These are phyloP conservation scores for Rhodomyrtus psidioides DNA, from an alignment of 441 rosid genomes.

Conservation along the genomic window DNA sequence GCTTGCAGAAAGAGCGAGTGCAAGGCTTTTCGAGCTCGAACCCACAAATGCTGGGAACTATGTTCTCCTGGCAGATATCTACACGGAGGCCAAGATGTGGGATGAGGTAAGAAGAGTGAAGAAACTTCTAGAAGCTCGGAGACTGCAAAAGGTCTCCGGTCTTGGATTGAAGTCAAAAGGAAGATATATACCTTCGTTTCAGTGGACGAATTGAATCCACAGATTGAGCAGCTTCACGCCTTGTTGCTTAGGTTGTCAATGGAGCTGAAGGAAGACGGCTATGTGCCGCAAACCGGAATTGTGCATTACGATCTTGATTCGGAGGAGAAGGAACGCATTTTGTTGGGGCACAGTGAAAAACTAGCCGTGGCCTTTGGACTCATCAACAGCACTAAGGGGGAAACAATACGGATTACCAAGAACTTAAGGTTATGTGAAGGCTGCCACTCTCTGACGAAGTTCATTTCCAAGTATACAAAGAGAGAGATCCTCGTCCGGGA, in stretches of 20 bases:
- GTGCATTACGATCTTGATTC: constrained; percentile 73
- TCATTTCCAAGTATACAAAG: constrained; percentile 57
- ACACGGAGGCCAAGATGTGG: constrained; percentile 58
- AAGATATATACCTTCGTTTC: constrained; percentile 55
- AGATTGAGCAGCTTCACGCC: constrained; percentile 57
- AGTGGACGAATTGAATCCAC: constrained; percentile 63
- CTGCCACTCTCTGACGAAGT: constrained; percentile 73
- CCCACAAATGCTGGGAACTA: constrained; percentile 63
- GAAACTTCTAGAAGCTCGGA: constrained; percentile 37
- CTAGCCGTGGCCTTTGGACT: constrained; percentile 84
- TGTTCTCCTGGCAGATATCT: constrained; percentile 53
- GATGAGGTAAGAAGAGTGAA: constrained; percentile 49
- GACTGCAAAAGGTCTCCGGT: constrained; percentile 49
- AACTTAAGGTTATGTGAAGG: constrained; percentile 84
- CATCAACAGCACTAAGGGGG: constrained; percentile 52
- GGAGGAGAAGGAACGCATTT: constrained; percentile 68
- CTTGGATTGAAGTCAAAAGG: constrained; percentile 47
- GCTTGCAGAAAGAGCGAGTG: constrained; percentile 57
- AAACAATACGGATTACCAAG: constrained; percentile 69
- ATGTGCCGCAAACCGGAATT: constrained; percentile 62
- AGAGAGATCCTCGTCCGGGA: constrained; percentile 77
- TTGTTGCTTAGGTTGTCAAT: constrained; percentile 45
- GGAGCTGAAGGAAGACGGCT: constrained; percentile 82
- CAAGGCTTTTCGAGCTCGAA: constrained; percentile 49
- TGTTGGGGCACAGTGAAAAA: constrained; percentile 84